Evolutionary conservation across 2,329 filamentous ascomycete species (phyloP).

Genomic region (Lecanicillium sp.): DNA sequence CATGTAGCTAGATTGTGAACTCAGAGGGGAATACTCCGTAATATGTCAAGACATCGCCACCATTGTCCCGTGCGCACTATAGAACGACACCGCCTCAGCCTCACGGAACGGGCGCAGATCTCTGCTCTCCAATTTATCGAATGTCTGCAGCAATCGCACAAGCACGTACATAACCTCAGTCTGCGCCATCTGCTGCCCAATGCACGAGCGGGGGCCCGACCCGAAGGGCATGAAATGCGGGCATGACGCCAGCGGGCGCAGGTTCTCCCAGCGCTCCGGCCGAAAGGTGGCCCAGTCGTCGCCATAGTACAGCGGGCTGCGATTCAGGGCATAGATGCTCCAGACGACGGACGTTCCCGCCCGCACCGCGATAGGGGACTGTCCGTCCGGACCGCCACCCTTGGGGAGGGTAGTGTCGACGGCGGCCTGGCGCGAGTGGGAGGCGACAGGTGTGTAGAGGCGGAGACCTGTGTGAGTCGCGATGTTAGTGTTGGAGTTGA

Average conservation of each 20-base stretch:
- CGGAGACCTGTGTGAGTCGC: neutral
- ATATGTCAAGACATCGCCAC: slow-evolving; percentile 6
- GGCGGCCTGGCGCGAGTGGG: slow-evolving; percentile 33
- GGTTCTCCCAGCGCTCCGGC: slow-evolving; percentile 7
- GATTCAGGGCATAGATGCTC: slow-evolving; percentile 12
- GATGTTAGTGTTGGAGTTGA: neutral
- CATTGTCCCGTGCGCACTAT: slow-evolving; percentile 3
- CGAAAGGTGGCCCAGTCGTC: slow-evolving; percentile 10
- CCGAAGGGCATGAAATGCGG: slow-evolving; percentile 11
- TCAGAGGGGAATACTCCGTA: no score
- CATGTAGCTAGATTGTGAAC: no score
- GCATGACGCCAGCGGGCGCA: neutral
- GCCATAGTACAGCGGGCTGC: slow-evolving; percentile 7
- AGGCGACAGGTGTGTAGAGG: slow-evolving; percentile 11
- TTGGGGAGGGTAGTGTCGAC: slow-evolving; percentile 43
- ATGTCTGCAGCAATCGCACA: slow-evolving; percentile 4
- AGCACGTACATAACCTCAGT: slow-evolving; percentile 11
- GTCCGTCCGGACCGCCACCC: slow-evolving; percentile 45
- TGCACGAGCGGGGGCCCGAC: slow-evolving; percentile 11
- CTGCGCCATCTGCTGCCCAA: slow-evolving; percentile 11
- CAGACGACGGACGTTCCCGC: slow-evolving; percentile 37
- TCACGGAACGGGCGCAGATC: slow-evolving; percentile 6
- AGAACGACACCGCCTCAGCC: slow-evolving; percentile 10
- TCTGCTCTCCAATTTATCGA: neutral
- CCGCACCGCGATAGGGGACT: slow-evolving; percentile 41